Percentiles rank a stretch among this genome's conserved stretches.
phyloP scores from a whole-genome alignment of 2,329 filamentous ascomycete genomes.

The Penicillium carneum region DNA sequence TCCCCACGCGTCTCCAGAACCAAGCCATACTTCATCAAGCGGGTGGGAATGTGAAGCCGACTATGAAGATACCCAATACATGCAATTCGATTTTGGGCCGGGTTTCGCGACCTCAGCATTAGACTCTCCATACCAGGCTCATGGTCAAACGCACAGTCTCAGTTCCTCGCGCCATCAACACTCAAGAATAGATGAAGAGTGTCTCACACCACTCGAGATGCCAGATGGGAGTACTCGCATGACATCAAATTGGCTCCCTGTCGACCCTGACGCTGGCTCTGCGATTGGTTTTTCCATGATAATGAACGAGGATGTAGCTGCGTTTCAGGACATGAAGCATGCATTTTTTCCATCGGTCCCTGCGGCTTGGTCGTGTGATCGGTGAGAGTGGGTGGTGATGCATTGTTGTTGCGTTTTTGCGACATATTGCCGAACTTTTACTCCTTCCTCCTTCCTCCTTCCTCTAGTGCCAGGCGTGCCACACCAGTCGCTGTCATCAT shows the following conservation, averaged over 20 bases:
- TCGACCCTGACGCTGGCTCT: constrained; percentile 32
- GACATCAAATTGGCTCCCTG: constrained; percentile 39
- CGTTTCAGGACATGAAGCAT: constrained; percentile 18
- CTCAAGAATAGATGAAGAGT: constrained; percentile 21
- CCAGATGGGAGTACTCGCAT: constrained; percentile 43
- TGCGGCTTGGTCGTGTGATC: constrained; percentile 11
- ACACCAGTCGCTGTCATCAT: not conserved
- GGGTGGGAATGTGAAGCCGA: constrained; percentile 37
- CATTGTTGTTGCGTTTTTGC: not conserved
- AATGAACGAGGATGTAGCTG: not conserved
- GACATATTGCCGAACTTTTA: not conserved
- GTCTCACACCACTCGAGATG: constrained; percentile 42
- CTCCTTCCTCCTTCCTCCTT: no score
- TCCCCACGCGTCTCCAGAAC: constrained; percentile 34
- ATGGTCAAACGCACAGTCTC: not conserved
- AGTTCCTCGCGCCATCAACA: not conserved
- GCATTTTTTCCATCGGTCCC: constrained; percentile 22
- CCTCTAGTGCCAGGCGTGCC: not conserved
- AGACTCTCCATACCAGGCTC: not conserved
- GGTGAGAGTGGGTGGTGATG: not conserved
- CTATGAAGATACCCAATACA: constrained; percentile 19
- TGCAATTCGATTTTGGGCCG: constrained; percentile 6
- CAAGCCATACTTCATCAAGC: constrained; percentile 29
- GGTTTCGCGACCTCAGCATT: not conserved
- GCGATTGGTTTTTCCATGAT: constrained; percentile 31